Base-by-base conservation (phyloP, 208 protist species). In the Borovskyia barvae region DNA sequence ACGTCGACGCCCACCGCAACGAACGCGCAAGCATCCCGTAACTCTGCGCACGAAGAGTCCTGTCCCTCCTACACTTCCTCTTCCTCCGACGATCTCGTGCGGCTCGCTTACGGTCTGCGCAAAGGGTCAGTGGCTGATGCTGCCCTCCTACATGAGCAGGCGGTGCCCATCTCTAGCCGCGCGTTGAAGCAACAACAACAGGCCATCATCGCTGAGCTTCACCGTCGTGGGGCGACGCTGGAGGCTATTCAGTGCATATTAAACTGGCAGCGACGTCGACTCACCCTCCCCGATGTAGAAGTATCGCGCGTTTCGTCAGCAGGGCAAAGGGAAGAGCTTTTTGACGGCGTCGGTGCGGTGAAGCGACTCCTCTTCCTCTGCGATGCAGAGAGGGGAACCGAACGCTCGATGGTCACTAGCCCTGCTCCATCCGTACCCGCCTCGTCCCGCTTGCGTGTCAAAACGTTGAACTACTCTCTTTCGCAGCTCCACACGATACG, bases 221-320 rank as follows among this genome's bases (percentile, higher is more conserved):
- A 33, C 2, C 36, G 46, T 1, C 65, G 74, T 15, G 70, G 52
- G 2, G 68, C 60, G 12, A 57, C 75, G 33, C 9, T 46, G 28
- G 69, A 75, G 37, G 37, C 69, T 1, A 57, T 83, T 32, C 75
- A 88, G 68, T 93, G 86, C 68, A 57, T 82, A 19, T 62, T 73
- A n/a, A 85, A 90, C 53, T 93, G 86, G 86, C 68, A 77, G 42
- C 72, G 66, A 1, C 75, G 77, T 15, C 59, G 66, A 64, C 64
- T 71, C 7, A 48, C 52, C 2, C 47, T 36, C 9, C 39, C 74
- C 0, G 53, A 52, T 7, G 19, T 37, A 22, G 56, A 60, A 36
- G 28, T 29, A n/a, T 30, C 14, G 30, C 14, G 25, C 9, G 37
- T 25, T 14, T 14, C n/a, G 22, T n/a, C 15, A 19, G 25, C 8